Conservation (phyloP, 2,329 filamentous ascomycete genomes). For the Neurospora crassa region DNA sequence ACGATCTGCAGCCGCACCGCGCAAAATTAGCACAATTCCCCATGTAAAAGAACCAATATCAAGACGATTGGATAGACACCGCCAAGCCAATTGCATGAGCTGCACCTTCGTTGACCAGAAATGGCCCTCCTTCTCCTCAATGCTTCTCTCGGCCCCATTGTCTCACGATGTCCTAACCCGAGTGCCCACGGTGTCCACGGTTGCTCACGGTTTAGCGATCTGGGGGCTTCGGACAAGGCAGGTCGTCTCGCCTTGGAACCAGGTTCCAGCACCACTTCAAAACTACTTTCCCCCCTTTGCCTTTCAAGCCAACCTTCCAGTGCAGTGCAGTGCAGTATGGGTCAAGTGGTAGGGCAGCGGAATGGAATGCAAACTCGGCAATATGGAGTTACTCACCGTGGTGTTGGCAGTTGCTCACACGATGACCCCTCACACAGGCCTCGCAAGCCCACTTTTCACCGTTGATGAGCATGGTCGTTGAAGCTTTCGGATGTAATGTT, state of each 20-base stretch:
- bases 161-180: neutral
- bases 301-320: constrained; percentile 8
- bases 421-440: constrained; percentile 95
- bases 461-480: constrained; percentile 64
- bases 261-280: neutral
- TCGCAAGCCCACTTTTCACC: constrained; percentile 98
- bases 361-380: constrained; percentile 8
- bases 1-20: constrained; percentile 53
- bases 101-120: neutral
- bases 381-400: constrained; percentile 56
- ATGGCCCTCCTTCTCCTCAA: neutral
- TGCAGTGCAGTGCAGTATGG: neutral
- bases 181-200: neutral
- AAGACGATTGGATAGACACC: neutral
- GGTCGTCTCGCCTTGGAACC: neutral
- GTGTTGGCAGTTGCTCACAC: constrained; percentile 97
- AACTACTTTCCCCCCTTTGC: neutral
- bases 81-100: neutral
- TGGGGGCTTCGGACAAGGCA: neutral
- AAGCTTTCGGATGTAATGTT: neutral
- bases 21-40: constrained; percentile 10
- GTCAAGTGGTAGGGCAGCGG: neutral
- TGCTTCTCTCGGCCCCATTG: neutral
- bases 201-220: neutral
- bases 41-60: neutral